Conservation (phyloP, 2,329 filamentous ascomycete genomes). For the Colletotrichum falcatum region DNA sequence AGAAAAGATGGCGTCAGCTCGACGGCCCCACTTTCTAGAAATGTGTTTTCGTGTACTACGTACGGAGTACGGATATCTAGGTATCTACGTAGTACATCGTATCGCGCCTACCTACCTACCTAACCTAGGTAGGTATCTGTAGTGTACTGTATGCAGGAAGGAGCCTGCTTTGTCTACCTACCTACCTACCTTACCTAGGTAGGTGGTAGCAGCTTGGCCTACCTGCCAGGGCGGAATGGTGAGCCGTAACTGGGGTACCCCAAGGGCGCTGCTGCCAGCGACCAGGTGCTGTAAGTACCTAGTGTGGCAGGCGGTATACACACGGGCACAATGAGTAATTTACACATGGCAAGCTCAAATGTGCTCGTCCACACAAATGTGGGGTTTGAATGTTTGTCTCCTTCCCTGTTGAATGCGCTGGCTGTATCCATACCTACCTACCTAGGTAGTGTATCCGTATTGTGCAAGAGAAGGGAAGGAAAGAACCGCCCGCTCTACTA, state of each 20-base stretch:
- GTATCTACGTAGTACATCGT: no score
- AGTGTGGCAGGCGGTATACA: neutral
- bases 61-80: no score
- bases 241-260: constrained; percentile 3
- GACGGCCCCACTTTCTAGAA: constrained; percentile 3
- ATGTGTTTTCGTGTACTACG: neutral
- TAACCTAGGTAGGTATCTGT: no score
- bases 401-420: constrained; percentile 3
- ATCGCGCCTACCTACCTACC: no score
- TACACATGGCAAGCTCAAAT: neutral
- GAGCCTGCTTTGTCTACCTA: no score
- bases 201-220: no score
- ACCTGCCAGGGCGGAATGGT: neutral
- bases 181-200: no score
- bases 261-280: constrained; percentile 5
- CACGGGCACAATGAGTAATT: neutral
- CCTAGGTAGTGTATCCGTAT: neutral
- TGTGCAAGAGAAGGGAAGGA: neutral
- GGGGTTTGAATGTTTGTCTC: constrained; percentile 6
- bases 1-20: constrained; percentile 40
- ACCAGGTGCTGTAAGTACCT: constrained; percentile 1
- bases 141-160: no score
- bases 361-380: neutral
- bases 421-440: no score
- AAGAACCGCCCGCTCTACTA: neutral